phyloP scores from a whole-genome alignment of 164 flowering plant genomes.

The Kalanchoe fedtschenkoi region DNA sequence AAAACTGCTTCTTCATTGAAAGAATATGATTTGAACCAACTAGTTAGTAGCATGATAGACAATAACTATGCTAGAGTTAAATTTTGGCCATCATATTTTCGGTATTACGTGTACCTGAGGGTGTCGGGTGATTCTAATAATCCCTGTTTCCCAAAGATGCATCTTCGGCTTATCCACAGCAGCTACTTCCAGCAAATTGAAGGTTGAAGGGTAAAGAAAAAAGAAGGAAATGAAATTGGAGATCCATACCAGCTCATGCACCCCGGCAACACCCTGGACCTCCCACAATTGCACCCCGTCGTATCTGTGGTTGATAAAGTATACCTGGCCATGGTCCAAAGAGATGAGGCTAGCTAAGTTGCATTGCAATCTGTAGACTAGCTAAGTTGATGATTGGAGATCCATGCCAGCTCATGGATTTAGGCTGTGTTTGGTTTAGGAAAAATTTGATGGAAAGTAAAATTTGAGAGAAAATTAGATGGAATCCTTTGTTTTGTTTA shows the following conservation, averaged over 20 bases:
- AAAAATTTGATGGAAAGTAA: too few relatives aligned
- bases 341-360: too few relatives aligned
- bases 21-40: too few relatives aligned
- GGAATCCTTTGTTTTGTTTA: too few relatives aligned
- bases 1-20: too few relatives aligned
- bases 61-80: background rate
- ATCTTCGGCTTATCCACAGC: slow-evolving; percentile 95
- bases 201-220: slow-evolving; percentile 92
- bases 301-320: slow-evolving; percentile 92
- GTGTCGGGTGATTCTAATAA: slow-evolving; percentile 96
- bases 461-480: too few relatives aligned
- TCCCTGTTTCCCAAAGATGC: slow-evolving; percentile 99
- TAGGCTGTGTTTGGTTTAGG: too few relatives aligned
- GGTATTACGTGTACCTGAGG: slow-evolving; percentile 59
- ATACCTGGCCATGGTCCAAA: slow-evolving; percentile 45
- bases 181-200: slow-evolving; percentile 87
- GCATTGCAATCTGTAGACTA: too few relatives aligned
- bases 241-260: slow-evolving; percentile 73
- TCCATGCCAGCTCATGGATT: too few relatives aligned
- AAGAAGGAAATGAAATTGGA: slow-evolving; percentile 69
- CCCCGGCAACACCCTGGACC: slow-evolving; percentile 54
- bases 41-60: background rate
- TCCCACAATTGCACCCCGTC: slow-evolving; percentile 93
- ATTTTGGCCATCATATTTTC: background rate
- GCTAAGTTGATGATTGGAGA: too few relatives aligned